Evolutionary conservation across 805 yeast genomes (phyloP), one percentile per base, ranked within the genome.

Genomic region (Schwanniomyces pseudopolymorphus): DNA sequence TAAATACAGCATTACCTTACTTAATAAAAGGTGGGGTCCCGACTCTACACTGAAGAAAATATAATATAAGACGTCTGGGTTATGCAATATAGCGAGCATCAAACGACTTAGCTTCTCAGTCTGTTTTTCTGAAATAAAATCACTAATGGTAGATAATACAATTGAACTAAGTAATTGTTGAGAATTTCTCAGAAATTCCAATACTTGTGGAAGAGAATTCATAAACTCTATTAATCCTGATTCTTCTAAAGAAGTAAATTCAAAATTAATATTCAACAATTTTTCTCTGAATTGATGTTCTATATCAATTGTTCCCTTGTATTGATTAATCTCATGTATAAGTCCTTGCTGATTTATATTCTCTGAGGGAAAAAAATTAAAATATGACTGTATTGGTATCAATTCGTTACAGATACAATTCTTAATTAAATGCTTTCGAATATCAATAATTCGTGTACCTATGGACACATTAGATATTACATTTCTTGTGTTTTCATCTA

Each of bases 1-100:
- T 14, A 86, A 58, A 48, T 77, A 79, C 11, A 67, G 74, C 44
- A 84, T 59, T 61, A 45, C 83, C 53, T 27, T 81, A 76, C 40
- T 58, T 55, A 44, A 79, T 42, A 40, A 80, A 46, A 3, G 60
- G 63, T 24, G 58, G 50, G 36, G 88, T 82, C 5, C 79, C 60
- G 0, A 70, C 48, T 51, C 72, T 70, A 53, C 79, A 60, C 51
- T 78, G 57, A 56, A 81, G 56, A 50, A 67, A 49, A 66, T 71
- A 69, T 59, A 27, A 47, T 60, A 50, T 49, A 83, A 57, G 24
- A 77, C 50, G 2, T 63, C 57, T 5, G 71, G 59, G 46, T 78
- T 74, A 24, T 74, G 61, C 1, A 78, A 67, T 8, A 87, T 53
- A 0, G 83, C 71, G 9, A 81, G 71, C 31, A 84, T 69, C 9